These are phyloP conservation scores for Termitomyces sp. DNA, from an alignment of 768 basidiomycete species.

Conservation along the genomic window DNA sequence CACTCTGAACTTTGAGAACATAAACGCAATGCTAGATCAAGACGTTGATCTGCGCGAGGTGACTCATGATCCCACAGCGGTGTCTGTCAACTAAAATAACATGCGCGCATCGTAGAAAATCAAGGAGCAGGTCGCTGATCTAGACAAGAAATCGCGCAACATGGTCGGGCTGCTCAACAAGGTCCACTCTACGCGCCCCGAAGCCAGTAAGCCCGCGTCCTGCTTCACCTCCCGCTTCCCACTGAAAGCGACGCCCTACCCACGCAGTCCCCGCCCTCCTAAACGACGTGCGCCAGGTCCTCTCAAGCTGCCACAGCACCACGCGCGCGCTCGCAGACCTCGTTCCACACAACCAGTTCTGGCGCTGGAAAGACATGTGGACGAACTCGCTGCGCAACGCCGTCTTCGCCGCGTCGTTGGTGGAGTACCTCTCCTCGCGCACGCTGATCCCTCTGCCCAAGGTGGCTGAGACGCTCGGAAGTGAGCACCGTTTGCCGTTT, in stretches of 20 bases:
- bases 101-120: constrained; percentile 53
- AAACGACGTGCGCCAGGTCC: constrained; percentile 48
- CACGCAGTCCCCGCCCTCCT: constrained; percentile 59
- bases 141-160: constrained; percentile 70
- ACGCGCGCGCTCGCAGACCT: constrained; percentile 48
- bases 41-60: constrained; percentile 69
- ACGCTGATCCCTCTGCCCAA: constrained; percentile 53
- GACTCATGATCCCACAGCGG: constrained; percentile 9
- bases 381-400: constrained; percentile 60
- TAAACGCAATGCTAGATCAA: constrained; percentile 56
- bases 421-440: constrained; percentile 58
- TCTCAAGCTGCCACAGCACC: constrained; percentile 50
- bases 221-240: neutral
- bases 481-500: constrained; percentile 36
- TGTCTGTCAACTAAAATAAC: neutral
- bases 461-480: constrained; percentile 54
- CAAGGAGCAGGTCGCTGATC: constrained; percentile 65
- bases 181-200: constrained; percentile 67
- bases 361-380: constrained; percentile 88
- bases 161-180: constrained; percentile 76
- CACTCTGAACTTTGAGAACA: constrained; percentile 43
- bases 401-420: constrained; percentile 60
- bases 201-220: constrained; percentile 41
- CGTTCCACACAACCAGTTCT: constrained; percentile 69
- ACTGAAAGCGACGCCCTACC: neutral